Evolutionary conservation across 139 green algal species (phyloP), one percentile per base, ranked within the genome.

Genomic region (Asterochloris sp.): DNA sequence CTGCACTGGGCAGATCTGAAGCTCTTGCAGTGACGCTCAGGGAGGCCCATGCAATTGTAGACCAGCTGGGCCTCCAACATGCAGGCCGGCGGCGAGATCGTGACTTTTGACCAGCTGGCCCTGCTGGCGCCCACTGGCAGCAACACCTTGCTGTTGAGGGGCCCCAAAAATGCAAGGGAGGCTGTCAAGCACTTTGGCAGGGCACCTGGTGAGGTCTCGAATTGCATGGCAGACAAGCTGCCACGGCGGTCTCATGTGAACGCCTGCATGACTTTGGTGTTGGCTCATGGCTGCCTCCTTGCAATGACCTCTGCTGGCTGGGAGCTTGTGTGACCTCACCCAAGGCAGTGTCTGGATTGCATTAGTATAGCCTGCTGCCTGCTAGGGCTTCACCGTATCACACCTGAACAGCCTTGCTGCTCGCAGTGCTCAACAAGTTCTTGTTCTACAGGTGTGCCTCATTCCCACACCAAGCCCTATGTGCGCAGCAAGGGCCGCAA

Each of bases 31-130:
- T 54, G 38, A 6, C 6, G 38, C 38, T 54, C 6, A 54, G 38
- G 38, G 38, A 54, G 38, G 38, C 38, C 38, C 4, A 54, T 54
- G 38, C 38, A 54, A 6, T 54, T 6, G 6, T 10, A 6, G 38
- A 54, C 38, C 38, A 54, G 38, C 38, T 54, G 2, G 6, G 4
- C 38, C 6, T 54, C 38, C 38, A 54, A 54, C 38, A n/a, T 82
- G 78, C 83, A 96, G 92, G 95, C 94, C 66, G 97, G 97, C 77
- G 97, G 97, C 76, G 94, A 99, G 96, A 94, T 92, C 89, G 79
- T 99, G 83, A 99, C 97, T 21, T 99, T 99, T 83, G 97, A 99
- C 87, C 95, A 99, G 95, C 95, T 99, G 81, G 97, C 97, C 13
- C 93, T 99, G 76, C 78, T 91, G 66, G 89, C 90, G 47, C 97